A percentile compares a stretch with the other conserved stretches of the same genome.
Evolutionary conservation across 176 grass and related monocot species (phyloP).

Genomic region (Carex pumila): DNA sequence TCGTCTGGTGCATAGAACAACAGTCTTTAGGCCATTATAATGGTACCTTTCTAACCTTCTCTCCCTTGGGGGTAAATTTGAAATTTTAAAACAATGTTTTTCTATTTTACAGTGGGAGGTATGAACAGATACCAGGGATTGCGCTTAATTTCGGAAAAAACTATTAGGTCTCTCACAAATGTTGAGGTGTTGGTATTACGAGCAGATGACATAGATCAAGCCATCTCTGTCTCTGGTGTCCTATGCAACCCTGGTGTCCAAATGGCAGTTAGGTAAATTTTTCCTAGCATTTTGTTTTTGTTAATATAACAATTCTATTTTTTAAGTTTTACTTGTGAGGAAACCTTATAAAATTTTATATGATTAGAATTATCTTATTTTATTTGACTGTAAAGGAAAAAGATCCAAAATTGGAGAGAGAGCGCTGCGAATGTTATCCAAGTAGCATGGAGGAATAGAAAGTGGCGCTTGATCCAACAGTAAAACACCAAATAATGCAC

Average conservation of each 20-base stretch:
- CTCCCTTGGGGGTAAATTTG: not conserved
- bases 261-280: conserved; percentile 46
- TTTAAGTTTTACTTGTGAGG: not conserved
- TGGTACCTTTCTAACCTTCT: conserved; percentile 29
- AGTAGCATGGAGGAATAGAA: conserved; percentile 48
- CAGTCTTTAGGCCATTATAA: conserved; percentile 53
- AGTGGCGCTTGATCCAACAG: conserved; percentile 22
- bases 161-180: conserved; percentile 46
- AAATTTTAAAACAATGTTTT: not conserved
- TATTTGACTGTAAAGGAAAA: conserved; percentile 39
- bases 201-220: conserved; percentile 74
- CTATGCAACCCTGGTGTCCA: conserved; percentile 46
- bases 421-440: conserved; percentile 73
- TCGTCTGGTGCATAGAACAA: conserved; percentile 76
- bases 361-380: not conserved
- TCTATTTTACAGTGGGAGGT: conserved; percentile 48
- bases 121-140: conserved; percentile 58
- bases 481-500: not conserved
- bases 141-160: too few relatives aligned
- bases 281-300: not conserved
- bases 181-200: conserved; percentile 85
- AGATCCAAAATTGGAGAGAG: conserved; percentile 81
- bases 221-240: conserved; percentile 59
- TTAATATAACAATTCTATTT: not conserved
- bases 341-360: not conserved